A percentile compares a stretch with the other conserved stretches of the same genome.
These are phyloP conservation scores for Lenzites betulinus DNA, from an alignment of 768 basidiomycete species.

Conservation along the genomic window DNA sequence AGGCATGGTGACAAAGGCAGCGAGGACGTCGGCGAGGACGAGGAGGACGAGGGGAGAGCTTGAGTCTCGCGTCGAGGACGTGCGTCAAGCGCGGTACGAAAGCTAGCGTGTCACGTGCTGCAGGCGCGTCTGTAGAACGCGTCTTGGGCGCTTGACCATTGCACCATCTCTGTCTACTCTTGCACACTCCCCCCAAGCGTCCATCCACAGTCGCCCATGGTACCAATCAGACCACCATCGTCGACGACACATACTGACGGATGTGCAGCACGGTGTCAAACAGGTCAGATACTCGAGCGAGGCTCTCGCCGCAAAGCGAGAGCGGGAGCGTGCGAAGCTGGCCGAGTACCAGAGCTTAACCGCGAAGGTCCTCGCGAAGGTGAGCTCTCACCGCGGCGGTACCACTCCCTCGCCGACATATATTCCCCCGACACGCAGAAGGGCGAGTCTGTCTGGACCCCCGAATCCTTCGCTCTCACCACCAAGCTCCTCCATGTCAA, in stretches of 20 bases:
- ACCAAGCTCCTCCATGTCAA: slow-evolving; percentile 77
- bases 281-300: slow-evolving; percentile 59
- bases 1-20: slow-evolving; percentile 44
- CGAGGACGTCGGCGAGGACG: neutral
- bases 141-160: slow-evolving; percentile 8
- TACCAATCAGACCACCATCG: neutral
- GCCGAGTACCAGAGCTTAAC: slow-evolving; percentile 71
- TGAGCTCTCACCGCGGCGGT: slow-evolving; percentile 30
- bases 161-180: slow-evolving; percentile 12
- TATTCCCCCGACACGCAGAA: slow-evolving; percentile 50
- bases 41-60: neutral
- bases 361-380: slow-evolving; percentile 63
- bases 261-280: slow-evolving; percentile 67
- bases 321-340: slow-evolving; percentile 75
- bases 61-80: neutral
- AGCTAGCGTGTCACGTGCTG: slow-evolving; percentile 9
- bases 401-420: slow-evolving; percentile 11
- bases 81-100: slow-evolving; percentile 12
- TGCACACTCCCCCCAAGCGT: slow-evolving; percentile 8
- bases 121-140: slow-evolving; percentile 12
- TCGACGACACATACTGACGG: neutral
- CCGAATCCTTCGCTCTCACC: slow-evolving; percentile 78
- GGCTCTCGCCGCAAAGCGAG: slow-evolving; percentile 63
- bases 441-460: slow-evolving; percentile 62
- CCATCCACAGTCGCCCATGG: slow-evolving; percentile 9